These are phyloP conservation scores for Sergeia podlipaevii DNA, from an alignment of 208 protist genomes.

Conservation along the genomic window DNA sequence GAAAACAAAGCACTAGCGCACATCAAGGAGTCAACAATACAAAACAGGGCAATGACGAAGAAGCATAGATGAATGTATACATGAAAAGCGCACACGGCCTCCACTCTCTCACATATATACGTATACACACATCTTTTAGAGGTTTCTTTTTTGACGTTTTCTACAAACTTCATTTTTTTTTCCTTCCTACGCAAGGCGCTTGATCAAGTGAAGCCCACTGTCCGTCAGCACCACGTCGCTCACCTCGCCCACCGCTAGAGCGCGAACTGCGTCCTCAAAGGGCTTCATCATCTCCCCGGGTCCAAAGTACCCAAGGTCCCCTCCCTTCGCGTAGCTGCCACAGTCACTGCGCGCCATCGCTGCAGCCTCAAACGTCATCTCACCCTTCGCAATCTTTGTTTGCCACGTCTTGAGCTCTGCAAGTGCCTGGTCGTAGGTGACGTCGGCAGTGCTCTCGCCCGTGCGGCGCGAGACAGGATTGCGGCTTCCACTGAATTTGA, in stretches of 20 bases:
- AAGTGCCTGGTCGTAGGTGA: conserved; percentile 71
- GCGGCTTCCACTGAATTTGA: conserved; percentile 88
- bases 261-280: conserved; percentile 88
- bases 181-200: conserved; percentile 69
- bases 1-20: too few species aligned
- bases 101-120: too few species aligned
- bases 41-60: too few species aligned
- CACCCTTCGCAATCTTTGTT: conserved; percentile 54
- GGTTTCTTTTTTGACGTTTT: not conserved
- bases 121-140: too few species aligned
- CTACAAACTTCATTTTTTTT: not conserved
- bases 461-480: conserved; percentile 89
- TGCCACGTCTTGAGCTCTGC: conserved; percentile 71
- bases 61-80: too few species aligned
- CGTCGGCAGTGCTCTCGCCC: conserved; percentile 38
- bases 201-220: conserved; percentile 92
- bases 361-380: conserved; percentile 80
- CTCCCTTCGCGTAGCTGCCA: conserved; percentile 67
- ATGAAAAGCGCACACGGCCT: too few species aligned
- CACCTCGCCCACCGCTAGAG: conserved; percentile 77
- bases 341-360: conserved; percentile 88
- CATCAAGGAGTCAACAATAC: too few species aligned
- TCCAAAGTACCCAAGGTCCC: conserved; percentile 88
- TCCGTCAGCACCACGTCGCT: conserved; percentile 85
- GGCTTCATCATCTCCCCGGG: conserved; percentile 93